Evolutionary conservation across 176 grass and related monocot genomes (phyloP).

Genomic region (Secale cereale): DNA sequence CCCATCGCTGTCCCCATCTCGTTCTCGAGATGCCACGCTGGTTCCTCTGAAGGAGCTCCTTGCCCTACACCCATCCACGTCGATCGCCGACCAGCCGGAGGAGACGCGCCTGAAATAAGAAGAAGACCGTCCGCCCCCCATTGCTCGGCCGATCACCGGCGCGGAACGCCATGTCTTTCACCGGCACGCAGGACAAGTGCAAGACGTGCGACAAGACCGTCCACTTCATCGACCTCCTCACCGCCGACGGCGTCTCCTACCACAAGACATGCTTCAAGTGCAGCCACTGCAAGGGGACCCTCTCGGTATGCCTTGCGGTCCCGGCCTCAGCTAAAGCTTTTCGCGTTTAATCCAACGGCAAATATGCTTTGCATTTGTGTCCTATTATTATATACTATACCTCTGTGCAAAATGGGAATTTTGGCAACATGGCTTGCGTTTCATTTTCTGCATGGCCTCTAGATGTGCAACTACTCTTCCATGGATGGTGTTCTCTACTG

Average conservation of each 20-base stretch:
- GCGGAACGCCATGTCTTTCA: constrained; percentile 74
- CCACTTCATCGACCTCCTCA: constrained; percentile 95
- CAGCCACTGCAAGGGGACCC: constrained; percentile 81
- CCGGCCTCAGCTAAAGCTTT: too few relatives aligned
- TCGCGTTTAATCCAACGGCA: too few relatives aligned
- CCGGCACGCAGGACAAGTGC: constrained; percentile 95
- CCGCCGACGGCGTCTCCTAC: constrained; percentile 65
- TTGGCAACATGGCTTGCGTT: neutral
- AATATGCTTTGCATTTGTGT: neutral
- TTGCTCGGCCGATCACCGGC: neutral
- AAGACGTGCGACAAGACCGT: constrained; percentile 91
- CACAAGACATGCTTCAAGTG: constrained; percentile 94
- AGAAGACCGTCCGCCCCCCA: neutral
- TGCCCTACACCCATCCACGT: neutral
- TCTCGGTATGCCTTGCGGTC: constrained; percentile 45
- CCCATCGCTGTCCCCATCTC: constrained; percentile 7
- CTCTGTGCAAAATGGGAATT: neutral
- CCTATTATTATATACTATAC: too few relatives aligned
- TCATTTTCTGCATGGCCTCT: neutral
- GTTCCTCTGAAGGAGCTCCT: neutral
- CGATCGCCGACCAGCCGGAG: neutral
- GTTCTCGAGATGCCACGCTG: constrained; percentile 19
- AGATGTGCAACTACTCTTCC: constrained; percentile 95
- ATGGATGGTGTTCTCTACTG: constrained; percentile 98
- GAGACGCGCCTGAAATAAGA: neutral